Evolutionary conservation across 2,329 filamentous ascomycete genomes (phyloP).

Genomic region (Aspergillus tamarii): DNA sequence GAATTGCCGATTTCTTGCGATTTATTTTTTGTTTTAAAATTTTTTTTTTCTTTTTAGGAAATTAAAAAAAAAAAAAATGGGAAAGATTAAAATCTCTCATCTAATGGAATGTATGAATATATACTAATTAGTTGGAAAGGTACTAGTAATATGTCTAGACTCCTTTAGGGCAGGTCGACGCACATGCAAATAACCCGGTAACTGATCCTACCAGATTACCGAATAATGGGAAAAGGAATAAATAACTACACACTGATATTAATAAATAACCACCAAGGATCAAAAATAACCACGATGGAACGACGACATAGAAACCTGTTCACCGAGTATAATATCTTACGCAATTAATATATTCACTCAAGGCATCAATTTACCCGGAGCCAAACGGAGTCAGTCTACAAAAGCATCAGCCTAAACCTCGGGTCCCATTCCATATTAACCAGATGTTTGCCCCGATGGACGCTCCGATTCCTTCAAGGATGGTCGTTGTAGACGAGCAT

Average conservation of each 20-base stretch:
- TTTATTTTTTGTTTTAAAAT: too few relatives aligned
- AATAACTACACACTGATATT: not conserved
- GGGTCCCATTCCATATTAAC: not conserved
- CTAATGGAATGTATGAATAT: not conserved
- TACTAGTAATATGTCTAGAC: not conserved
- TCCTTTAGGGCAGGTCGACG: not conserved
- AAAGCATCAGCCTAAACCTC: conserved; percentile 9
- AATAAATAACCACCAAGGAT: conserved; percentile 5
- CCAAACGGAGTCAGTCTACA: conserved; percentile 5
- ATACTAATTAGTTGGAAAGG: not conserved
- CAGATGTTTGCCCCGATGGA: not conserved
- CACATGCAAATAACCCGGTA: conserved; percentile 6
- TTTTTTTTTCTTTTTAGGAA: too few relatives aligned
- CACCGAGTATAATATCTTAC: conserved; percentile 9
- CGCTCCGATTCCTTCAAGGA: not conserved
- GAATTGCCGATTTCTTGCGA: not conserved
- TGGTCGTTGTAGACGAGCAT: not conserved
- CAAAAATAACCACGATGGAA: conserved; percentile 5
- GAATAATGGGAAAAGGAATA: not conserved
- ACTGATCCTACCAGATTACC: not conserved
- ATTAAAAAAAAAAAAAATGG: too few relatives aligned
- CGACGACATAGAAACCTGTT: not conserved
- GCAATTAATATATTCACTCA: conserved; percentile 14
- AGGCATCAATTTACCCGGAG: conserved; percentile 13
- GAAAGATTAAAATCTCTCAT: not conserved